Evolutionary conservation across 116 monocot species (phyloP).

Genomic region (Phalaenopsis hybrid): DNA sequence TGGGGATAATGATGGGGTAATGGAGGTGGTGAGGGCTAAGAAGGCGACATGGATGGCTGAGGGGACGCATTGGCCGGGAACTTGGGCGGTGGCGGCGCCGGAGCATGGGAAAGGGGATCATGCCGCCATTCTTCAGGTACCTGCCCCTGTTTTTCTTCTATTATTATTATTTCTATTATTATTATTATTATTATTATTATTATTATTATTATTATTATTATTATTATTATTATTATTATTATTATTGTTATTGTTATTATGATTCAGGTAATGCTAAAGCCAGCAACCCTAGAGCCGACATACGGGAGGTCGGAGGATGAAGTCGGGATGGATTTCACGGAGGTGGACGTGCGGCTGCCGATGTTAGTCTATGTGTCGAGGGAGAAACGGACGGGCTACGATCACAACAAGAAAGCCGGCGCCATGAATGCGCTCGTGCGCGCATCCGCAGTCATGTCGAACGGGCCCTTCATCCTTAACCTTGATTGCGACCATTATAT

Average conservation of each 20-base stretch:
- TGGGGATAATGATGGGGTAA: conserved; percentile 12
- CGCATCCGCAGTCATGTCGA: conserved; percentile 68
- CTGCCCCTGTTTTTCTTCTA: too few relatives aligned
- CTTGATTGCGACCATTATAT: conserved; percentile 88
- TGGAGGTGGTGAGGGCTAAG: conserved; percentile 48
- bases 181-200: too few relatives aligned
- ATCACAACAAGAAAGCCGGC: conserved; percentile 94
- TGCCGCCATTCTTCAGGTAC: conserved; percentile 66
- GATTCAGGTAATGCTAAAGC: conserved; percentile 65
- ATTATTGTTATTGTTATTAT: background rate
- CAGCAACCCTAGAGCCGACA: conserved; percentile 37
- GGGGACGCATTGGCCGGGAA: conserved; percentile 75
- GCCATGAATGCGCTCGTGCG: conserved; percentile 92
- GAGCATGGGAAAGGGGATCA: conserved; percentile 75
- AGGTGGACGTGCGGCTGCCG: conserved; percentile 66
- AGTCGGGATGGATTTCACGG: conserved; percentile 50
- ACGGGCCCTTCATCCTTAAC: conserved; percentile 83
- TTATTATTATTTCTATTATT: too few relatives aligned
- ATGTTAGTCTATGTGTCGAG: conserved; percentile 82
- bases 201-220: too few relatives aligned
- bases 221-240: too few relatives aligned
- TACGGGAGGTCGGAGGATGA: conserved; percentile 49
- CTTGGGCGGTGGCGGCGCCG: conserved; percentile 37
- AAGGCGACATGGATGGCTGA: conserved; percentile 96
- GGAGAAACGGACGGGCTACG: conserved; percentile 85